Evolutionary conservation across 331 rosid genomes (phyloP).

Genomic region (Spiraea crenata): DNA sequence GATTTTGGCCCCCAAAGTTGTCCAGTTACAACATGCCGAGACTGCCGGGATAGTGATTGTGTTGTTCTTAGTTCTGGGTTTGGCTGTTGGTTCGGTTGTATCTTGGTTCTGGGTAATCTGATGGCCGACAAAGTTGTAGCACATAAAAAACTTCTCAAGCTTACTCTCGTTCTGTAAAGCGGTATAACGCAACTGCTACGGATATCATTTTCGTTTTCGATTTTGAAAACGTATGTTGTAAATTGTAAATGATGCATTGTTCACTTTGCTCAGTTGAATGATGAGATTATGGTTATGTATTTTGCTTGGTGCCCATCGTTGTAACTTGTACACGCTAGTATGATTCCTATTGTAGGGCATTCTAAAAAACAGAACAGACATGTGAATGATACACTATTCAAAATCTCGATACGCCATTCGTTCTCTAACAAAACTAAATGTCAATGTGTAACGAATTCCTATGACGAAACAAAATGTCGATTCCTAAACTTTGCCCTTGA

Average conservation of each 20-base stretch:
- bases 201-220: neutral
- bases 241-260: neutral
- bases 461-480: too few species aligned
- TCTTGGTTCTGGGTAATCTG: slow-evolving; percentile 91
- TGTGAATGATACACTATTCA: too few species aligned
- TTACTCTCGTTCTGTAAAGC: neutral
- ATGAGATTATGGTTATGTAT: neutral
- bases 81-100: slow-evolving; percentile 74
- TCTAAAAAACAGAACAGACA: too few species aligned
- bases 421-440: too few species aligned
- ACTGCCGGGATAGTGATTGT: too few species aligned
- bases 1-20: slow-evolving; percentile 76
- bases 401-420: too few species aligned
- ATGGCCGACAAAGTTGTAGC: slow-evolving; percentile 24
- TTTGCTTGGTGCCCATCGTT: neutral
- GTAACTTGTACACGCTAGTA: neutral
- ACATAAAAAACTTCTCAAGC: neutral
- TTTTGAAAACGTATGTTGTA: neutral
- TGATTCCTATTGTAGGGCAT: too few species aligned
- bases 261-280: neutral
- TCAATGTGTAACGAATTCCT: too few species aligned
- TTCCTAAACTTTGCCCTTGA: too few species aligned
- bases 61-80: slow-evolving; percentile 66
- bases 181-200: neutral
- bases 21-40: slow-evolving; percentile 60